Evolutionary conservation across 1,284 basidiomycete species (phyloP).

Genomic region (Rhizoctonia solani): DNA sequence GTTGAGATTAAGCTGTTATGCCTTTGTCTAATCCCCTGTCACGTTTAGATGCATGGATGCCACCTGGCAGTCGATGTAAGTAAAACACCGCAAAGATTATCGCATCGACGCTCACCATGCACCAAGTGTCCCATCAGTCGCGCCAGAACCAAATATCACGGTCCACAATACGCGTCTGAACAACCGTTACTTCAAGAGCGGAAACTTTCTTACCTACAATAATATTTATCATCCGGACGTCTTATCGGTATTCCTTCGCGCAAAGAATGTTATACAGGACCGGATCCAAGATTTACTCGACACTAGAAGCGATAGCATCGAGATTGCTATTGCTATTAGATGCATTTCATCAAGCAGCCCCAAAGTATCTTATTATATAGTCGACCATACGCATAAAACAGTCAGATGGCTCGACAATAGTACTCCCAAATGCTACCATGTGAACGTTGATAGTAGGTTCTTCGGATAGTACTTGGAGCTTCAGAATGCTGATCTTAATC

Average conservation of each 20-base stretch:
- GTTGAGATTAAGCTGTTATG: neutral
- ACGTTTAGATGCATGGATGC: constrained; percentile 1
- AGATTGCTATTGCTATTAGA: neutral
- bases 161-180: neutral
- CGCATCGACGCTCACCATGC: too few relatives aligned
- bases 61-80: too few relatives aligned
- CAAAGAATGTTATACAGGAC: neutral
- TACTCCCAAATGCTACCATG: neutral
- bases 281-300: neutral
- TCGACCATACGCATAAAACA: neutral
- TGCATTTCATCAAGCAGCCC: neutral
- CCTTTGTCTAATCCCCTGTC: neutral
- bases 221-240: neutral
- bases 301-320: neutral
- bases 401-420: neutral
- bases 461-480: neutral
- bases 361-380: constrained; percentile 14
- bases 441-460: neutral
- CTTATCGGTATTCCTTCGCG: neutral
- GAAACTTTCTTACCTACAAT: neutral
- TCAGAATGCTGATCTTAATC: neutral
- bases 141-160: neutral
- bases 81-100: too few relatives aligned
- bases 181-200: neutral
- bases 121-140: too few relatives aligned